phyloP scores from a whole-genome alignment of 176 grass and related monocot species.

The Aegilops sharonensis region DNA sequence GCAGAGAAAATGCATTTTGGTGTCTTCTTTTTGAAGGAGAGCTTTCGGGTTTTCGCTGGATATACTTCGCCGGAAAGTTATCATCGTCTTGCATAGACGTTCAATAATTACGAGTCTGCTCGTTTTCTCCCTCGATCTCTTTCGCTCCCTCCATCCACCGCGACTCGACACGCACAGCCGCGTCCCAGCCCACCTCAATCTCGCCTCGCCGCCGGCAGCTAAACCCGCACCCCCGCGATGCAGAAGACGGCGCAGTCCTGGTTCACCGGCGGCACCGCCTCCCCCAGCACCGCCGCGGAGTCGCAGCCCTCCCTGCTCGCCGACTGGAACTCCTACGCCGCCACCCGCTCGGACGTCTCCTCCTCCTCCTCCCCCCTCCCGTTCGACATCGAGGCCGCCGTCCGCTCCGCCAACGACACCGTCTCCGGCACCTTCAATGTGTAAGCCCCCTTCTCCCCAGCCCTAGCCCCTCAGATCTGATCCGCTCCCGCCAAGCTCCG shows the following conservation, averaged over 20 bases:
- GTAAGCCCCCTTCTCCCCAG: conserved; percentile 26
- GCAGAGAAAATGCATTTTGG: no score
- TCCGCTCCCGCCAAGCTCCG: background rate
- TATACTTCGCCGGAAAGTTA: no score
- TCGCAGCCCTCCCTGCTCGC: conserved; percentile 75
- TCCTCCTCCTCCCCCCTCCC: conserved; percentile 51
- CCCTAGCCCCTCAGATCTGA: background rate
- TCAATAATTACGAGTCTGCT: background rate
- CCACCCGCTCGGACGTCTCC: conserved; percentile 50
- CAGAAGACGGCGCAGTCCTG: conserved; percentile 89
- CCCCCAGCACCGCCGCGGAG: conserved; percentile 8
- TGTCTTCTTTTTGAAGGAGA: no score
- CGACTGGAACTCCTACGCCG: conserved; percentile 94
- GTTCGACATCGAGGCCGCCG: conserved; percentile 92
- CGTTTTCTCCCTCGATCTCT: background rate
- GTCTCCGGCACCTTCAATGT: conserved; percentile 88
- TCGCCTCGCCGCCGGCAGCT: background rate
- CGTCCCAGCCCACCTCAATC: background rate
- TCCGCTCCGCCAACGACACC: conserved; percentile 87
- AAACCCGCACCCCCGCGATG: conserved; percentile 24
- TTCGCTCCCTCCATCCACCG: background rate
- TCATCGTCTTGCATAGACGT: background rate
- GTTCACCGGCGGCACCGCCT: conserved; percentile 58
- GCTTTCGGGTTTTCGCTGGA: no score
- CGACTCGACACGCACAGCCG: background rate